These are phyloP conservation scores for Crucibulum laeve DNA, from an alignment of 768 basidiomycete species.

Conservation along the genomic window DNA sequence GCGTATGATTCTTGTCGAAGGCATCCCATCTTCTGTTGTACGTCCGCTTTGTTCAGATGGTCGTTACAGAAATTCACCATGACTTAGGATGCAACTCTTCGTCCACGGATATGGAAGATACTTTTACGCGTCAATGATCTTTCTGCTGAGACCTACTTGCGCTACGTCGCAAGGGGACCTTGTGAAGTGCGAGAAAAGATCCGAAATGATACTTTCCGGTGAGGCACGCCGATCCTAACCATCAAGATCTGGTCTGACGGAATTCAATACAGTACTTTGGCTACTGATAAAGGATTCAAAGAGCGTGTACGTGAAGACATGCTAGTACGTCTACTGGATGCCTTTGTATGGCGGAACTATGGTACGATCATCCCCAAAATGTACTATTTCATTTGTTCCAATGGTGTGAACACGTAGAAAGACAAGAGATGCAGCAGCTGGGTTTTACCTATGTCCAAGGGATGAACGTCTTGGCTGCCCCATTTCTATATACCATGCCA, in stretches of 20 bases:
- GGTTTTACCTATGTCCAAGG: conserved; percentile 98
- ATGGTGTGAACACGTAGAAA: conserved; percentile 43
- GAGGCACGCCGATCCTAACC: conserved; percentile 6
- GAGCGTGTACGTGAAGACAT: conserved; percentile 95
- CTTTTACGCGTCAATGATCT: conserved; percentile 78
- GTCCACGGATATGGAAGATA: conserved; percentile 93
- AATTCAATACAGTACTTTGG: conserved; percentile 61
- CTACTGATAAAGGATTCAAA: conserved; percentile 97
- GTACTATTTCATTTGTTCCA: neutral
- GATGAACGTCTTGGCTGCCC: conserved; percentile 98
- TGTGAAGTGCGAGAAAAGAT: conserved; percentile 91
- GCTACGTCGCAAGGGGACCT: conserved; percentile 79
- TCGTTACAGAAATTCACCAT: neutral
- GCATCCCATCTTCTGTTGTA: conserved; percentile 77
- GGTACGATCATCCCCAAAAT: conserved; percentile 36
- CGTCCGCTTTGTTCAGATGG: conserved; percentile 19
- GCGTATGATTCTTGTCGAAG: conserved; percentile 85
- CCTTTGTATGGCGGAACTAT: conserved; percentile 95
- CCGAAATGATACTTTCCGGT: conserved; percentile 96
- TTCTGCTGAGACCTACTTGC: conserved; percentile 68
- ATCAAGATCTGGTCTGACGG: neutral
- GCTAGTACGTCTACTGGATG: conserved; percentile 93
- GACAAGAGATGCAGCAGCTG: conserved; percentile 72
- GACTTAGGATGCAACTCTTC: conserved; percentile 71
- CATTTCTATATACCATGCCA: conserved; percentile 96